A percentile compares a stretch with the other conserved stretches of the same genome.
These are phyloP conservation scores for Inga oerstediana DNA, from an alignment of 306 rosid species.

Conservation along the genomic window DNA sequence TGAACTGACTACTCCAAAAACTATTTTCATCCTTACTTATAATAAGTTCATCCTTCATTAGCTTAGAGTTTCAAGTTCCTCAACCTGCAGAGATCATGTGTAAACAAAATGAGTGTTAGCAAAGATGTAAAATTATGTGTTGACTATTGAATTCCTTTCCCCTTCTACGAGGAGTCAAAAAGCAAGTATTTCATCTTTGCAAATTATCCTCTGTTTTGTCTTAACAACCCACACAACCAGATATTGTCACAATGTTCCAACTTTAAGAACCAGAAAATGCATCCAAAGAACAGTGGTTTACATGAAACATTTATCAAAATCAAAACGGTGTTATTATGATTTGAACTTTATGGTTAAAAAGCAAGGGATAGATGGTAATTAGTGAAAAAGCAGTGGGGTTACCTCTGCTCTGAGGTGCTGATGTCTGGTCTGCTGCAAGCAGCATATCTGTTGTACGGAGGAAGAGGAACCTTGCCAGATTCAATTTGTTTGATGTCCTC, in stretches of 20 bases:
- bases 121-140: background rate
- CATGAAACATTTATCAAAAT: background rate
- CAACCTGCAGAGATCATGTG: constrained; percentile 39
- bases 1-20: constrained; percentile 24
- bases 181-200: background rate
- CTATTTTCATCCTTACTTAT: background rate
- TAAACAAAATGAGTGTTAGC: background rate
- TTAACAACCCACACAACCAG: background rate
- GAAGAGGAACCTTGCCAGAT: constrained; percentile 53
- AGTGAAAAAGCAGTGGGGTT: constrained; percentile 15
- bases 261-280: background rate
- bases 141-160: background rate
- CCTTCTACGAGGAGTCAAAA: background rate
- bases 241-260: background rate
- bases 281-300: background rate
- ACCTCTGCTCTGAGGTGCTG: constrained; percentile 39
- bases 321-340: background rate
- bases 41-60: constrained; percentile 16
- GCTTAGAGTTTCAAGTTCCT: constrained; percentile 37
- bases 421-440: constrained; percentile 22
- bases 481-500: constrained; percentile 54
- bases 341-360: background rate
- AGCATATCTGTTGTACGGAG: constrained; percentile 36
- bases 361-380: background rate
- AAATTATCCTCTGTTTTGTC: background rate